Evolutionary conservation across 257 asterid species (phyloP).

Genomic region (Forsythia suspensa): DNA sequence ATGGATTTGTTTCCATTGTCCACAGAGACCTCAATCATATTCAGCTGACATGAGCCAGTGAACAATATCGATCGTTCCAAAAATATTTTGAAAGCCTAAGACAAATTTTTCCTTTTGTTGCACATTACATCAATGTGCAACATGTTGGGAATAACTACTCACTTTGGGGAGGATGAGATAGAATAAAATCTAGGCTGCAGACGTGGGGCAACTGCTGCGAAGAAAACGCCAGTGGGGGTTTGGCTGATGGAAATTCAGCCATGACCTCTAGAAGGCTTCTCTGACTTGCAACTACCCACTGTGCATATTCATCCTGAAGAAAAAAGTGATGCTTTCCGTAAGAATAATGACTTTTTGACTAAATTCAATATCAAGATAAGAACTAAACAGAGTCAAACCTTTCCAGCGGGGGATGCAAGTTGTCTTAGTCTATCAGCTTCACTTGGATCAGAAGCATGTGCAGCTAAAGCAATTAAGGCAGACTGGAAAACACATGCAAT

Average conservation of each 20-base stretch:
- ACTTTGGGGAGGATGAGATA: conserved; percentile 98
- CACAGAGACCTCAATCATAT: background rate
- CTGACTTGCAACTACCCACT: conserved; percentile 71
- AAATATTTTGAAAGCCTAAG: background rate
- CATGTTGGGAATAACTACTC: conserved; percentile 15
- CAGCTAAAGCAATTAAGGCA: conserved; percentile 76
- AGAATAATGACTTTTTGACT: conserved; percentile 15
- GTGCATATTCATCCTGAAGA: conserved; percentile 90
- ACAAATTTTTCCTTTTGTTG: no score
- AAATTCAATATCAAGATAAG: background rate
- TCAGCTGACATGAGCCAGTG: background rate
- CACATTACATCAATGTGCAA: background rate
- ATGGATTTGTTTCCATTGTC: no score
- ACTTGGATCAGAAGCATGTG: conserved; percentile 72
- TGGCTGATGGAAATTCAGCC: conserved; percentile 90
- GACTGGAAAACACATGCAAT: conserved; percentile 48
- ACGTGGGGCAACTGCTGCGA: conserved; percentile 91
- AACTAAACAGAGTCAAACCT: conserved; percentile 50
- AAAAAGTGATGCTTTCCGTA: background rate
- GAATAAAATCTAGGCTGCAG: conserved; percentile 94
- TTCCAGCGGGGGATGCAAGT: conserved; percentile 96
- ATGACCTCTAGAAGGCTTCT: conserved; percentile 93
- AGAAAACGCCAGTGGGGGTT: conserved; percentile 94
- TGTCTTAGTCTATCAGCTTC: conserved; percentile 84
- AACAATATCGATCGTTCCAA: background rate